Evolutionary conservation across 352 stramenopile genomes (phyloP).

Genomic region (Phytophthora europaea): DNA sequence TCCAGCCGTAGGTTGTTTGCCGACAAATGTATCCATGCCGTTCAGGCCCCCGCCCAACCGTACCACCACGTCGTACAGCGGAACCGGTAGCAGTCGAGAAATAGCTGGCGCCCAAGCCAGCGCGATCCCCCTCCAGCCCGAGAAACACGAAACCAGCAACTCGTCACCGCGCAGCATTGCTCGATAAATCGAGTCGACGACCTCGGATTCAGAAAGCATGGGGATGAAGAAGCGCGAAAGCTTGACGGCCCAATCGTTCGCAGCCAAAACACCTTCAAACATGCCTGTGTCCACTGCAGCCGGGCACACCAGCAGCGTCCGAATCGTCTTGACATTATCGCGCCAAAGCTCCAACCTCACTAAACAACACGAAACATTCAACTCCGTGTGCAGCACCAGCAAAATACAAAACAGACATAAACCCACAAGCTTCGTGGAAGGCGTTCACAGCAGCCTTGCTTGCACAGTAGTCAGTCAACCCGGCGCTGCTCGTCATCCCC

Average conservation of each 20-base stretch:
- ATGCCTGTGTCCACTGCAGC: slow-evolving; percentile 81
- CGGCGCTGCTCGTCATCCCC: slow-evolving; percentile 70
- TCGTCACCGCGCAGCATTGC: slow-evolving; percentile 68
- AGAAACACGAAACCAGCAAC: slow-evolving; percentile 75
- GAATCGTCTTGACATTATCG: slow-evolving; percentile 62
- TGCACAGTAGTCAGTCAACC: slow-evolving; percentile 80
- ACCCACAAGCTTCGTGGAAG: slow-evolving; percentile 74
- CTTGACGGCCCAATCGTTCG: slow-evolving; percentile 47
- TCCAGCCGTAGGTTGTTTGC: slow-evolving; percentile 57
- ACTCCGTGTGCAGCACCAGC: slow-evolving; percentile 1
- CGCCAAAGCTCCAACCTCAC: slow-evolving; percentile 82
- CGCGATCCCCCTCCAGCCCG: slow-evolving; percentile 57
- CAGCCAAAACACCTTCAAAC: slow-evolving; percentile 70
- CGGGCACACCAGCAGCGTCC: slow-evolving; percentile 81
- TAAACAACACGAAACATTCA: slow-evolving; percentile 27
- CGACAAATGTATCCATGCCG: slow-evolving; percentile 84
- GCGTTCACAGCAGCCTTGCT: slow-evolving; percentile 81
- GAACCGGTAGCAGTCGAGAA: slow-evolving; percentile 65
- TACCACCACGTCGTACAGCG: slow-evolving; percentile 63
- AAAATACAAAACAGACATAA: background rate
- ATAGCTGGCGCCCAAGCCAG: slow-evolving; percentile 64
- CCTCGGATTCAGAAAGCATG: slow-evolving; percentile 56
- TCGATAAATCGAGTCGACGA: slow-evolving; percentile 59
- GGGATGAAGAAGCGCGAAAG: slow-evolving; percentile 57
- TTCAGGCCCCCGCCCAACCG: slow-evolving; percentile 67